Evolutionary conservation across 2,329 filamentous ascomycete species (phyloP), one percentile per base, ranked within the genome.

Genomic region (Knoxdaviesia proteae): DNA sequence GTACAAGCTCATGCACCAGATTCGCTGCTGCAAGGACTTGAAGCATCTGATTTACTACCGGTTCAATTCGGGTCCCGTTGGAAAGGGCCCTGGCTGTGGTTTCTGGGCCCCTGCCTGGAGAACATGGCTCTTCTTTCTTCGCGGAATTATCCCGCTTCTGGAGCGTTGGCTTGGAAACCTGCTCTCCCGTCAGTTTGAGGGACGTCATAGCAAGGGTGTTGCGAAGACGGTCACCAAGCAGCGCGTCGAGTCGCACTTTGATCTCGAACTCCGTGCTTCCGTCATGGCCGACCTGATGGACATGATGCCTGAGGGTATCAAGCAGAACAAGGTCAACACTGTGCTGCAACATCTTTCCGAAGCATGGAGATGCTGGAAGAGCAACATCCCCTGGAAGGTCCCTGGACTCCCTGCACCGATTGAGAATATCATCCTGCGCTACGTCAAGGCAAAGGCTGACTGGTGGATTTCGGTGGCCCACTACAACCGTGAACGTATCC

Each of bases 291-390:
- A 98, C 61, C 67, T 98, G 41, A 94, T 94, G 82, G 90, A 98
- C 55, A 98, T 98, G 92, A 98, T 98, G 90, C 90, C 90, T 0
- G 92, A 98, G 58, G 90, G 90, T 50, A 96, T 98, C 64, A 94
- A 94, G 60, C 90, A 98, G 58, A 98, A 90, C 66, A 98, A 98
- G 64, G 86, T 98, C 59, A 94, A 98, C 60, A 94, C 87, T 1
- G 88, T 98, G 38, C 66, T 98, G 43, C 90, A 96, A 55, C 92
- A 98, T 69, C 64, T 98, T 37, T 96, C 88, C 0, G 90, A 98
- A 64, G 90, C 90, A 9, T 98, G 90, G 90, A 75, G 90, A 63
- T 98, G 90, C 65, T 98, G 90, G 90, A 98, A 98, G 77, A 94
- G 87, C 62, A 98, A 98, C 55, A 98, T 98, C 51, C 90, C 90